Evolutionary conservation across 192 early-diverging fungal species (phyloP).

Genomic region (Backusella morwellensis): DNA sequence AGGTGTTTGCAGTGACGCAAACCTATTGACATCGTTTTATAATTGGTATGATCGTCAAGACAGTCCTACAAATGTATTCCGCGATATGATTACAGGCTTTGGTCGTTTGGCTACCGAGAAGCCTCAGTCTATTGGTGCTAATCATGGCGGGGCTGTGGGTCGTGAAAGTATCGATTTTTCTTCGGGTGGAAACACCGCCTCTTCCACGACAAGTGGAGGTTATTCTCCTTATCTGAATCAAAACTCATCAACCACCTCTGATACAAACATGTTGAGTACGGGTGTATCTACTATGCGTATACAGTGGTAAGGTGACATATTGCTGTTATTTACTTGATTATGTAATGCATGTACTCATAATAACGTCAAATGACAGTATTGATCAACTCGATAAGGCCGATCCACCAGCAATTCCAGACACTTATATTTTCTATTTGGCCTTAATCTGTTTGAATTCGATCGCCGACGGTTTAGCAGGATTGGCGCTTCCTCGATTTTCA

Average conservation of each 20-base stretch:
- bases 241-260: slow-evolving; percentile 17
- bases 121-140: slow-evolving; percentile 51
- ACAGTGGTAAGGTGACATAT: slow-evolving; percentile 53
- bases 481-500: slow-evolving; percentile 61
- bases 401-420: slow-evolving; percentile 84
- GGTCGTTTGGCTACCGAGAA: slow-evolving; percentile 75
- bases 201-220: background rate
- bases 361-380: slow-evolving; percentile 45
- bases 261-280: slow-evolving; percentile 40
- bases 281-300: slow-evolving; percentile 61
- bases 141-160: slow-evolving; percentile 20
- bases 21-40: slow-evolving; percentile 68
- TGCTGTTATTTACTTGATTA: background rate
- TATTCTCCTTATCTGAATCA: slow-evolving; percentile 4
- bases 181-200: background rate
- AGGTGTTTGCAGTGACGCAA: slow-evolving; percentile 58
- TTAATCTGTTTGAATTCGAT: slow-evolving; percentile 66
- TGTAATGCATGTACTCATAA: background rate
- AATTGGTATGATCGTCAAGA: slow-evolving; percentile 73
- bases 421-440: slow-evolving; percentile 81
- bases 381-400: slow-evolving; percentile 94
- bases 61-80: slow-evolving; percentile 73
- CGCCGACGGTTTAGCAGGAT: slow-evolving; percentile 69
- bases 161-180: slow-evolving; percentile 39
- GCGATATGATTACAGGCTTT: slow-evolving; percentile 78